Evolutionary conservation across 345 rosid species (phyloP), one percentile per base, ranked within the genome.

Genomic region (Rhizophora apiculata): DNA sequence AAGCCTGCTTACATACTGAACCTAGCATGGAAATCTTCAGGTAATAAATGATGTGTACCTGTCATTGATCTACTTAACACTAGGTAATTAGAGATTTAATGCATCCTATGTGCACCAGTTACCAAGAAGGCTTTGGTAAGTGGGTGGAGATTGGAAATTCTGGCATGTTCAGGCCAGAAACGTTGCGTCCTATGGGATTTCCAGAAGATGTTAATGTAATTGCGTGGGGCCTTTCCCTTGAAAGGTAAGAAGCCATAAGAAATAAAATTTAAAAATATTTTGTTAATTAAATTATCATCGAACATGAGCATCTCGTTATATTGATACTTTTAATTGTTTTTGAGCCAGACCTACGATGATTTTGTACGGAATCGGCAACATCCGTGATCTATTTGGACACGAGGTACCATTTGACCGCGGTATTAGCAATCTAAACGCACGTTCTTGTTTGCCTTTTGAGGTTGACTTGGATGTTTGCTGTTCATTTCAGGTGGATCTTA

Each of bases 1-100:
- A 92, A 90, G 85, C 96, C 92, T 70, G 94, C 98, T 49, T 92
- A 95, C 82, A 95, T 58, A 95, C 99, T 0, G 98, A 95, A 61
- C 99, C 99, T 27, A 92, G 97, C 83, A 92, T 95, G 96, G 97
- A 92, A 77, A 87, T 95, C 57, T 92, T 88, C 88, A 91, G 96
- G 98, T 89, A 74, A 67, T 39, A 49, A 64, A 19, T 62, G 16
- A 36, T 49, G 43, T 39, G 36, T 60, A 48, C 62, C 67, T 36
- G 3, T 65, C 52, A 53, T 63, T 20, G 9, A 51, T 61, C 19
- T 49, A 1, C 55, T 76, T 8, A 58, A 11, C 34, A 19, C 49
- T 68, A 36, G 37, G 22, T 31, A 15, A 59, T 51, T 8, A 20
- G 55, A 67, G 55, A 58, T 49, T 39, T 69, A 62, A 67, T 30